Base-by-base conservation (phyloP, 116 monocot species). In the Cymodocea nodosa region DNA sequence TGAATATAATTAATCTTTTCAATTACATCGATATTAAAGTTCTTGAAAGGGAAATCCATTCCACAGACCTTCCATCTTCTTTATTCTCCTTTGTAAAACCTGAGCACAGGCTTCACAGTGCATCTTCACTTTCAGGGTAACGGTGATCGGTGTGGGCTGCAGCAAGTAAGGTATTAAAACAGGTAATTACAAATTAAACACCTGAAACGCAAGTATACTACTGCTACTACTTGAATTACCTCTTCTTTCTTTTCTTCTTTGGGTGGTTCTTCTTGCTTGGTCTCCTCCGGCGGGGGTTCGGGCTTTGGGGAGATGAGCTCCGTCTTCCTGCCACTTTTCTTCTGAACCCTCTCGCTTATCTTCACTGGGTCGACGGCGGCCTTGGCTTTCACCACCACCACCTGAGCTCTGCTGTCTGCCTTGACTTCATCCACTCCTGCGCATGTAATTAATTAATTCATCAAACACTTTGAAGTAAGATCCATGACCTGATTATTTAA, bases 31-130 rank as follows among this genome's bases (percentile, higher is more conserved):
- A n/a, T n/a, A n/a, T n/a, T n/a, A 3, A 30, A 30, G 30, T 30
- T 30, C 30, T 30, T 1, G 30, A 3, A 30, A 30, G 30, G 30
- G 30, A 30, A 30, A 30, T 30, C 30, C 2, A 30, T 3, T 30
- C 30, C 2, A 30, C 30, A 30, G 3, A 88, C 93, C 93, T 63
- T 85, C 81, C 70, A 88, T 81, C 56, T 85, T 93, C 75, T 75
- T 88, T 52, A 88, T 85, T 44, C 85, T 56, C 69, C 69, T 88
- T 52, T 81, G 73, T 59, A 85, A 53, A 67, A 77, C 76, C 30
- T 79, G 83, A 24, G 84, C 76, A 36, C 91, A 91, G 14, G 80
- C 73, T 30, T 87, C 87, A 34, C 91, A 91, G 52, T 91, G 91
- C 87, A 91, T 87, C 64, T 72, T 51, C 20, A 91, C 76, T 63